Conservation (phyloP, 1,284 basidiomycete genomes). For the Porodaedalea pini region DNA sequence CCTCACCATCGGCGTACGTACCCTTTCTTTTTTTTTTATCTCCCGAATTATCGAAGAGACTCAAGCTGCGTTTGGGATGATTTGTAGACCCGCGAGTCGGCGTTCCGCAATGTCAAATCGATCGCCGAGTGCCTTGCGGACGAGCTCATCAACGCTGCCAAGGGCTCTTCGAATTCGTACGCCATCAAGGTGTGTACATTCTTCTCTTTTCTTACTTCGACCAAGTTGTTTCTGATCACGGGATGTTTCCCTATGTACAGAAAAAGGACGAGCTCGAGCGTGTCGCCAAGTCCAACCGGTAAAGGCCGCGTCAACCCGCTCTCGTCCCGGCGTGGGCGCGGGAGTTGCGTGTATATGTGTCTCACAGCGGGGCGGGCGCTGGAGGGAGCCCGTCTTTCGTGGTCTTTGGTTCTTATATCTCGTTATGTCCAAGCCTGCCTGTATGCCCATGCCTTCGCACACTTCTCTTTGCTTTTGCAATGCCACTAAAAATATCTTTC, state of each 20-base stretch:
- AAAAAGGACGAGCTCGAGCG: conserved; percentile 98
- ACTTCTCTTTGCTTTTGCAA: no score
- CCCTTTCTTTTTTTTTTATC: conserved; percentile 2
- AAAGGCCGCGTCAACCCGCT: no score
- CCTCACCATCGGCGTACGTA: conserved; percentile 89
- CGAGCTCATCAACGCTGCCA: conserved; percentile 99
- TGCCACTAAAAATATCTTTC: no score
- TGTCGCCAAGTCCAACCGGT: conserved; percentile 99
- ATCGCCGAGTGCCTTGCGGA: conserved; percentile 99
- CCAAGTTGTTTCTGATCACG: conserved; percentile 1
- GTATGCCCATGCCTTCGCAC: no score
- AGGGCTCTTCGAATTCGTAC: conserved; percentile 99
- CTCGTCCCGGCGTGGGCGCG: no score
- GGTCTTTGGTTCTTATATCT: no score
- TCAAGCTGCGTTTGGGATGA: conserved; percentile 17
- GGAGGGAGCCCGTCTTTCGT: no score
- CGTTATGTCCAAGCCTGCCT: no score
- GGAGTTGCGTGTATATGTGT: no score
- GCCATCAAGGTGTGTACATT: conserved; percentile 82
- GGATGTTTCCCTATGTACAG: conserved; percentile 36
- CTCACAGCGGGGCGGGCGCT: no score
- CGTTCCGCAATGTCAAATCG: conserved; percentile 99
- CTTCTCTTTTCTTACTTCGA: not conserved
- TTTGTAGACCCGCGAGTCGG: conserved; percentile 90
- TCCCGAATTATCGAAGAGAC: not conserved